phyloP scores from a whole-genome alignment of 1,284 basidiomycete genomes.

The Malassezia caprae region DNA sequence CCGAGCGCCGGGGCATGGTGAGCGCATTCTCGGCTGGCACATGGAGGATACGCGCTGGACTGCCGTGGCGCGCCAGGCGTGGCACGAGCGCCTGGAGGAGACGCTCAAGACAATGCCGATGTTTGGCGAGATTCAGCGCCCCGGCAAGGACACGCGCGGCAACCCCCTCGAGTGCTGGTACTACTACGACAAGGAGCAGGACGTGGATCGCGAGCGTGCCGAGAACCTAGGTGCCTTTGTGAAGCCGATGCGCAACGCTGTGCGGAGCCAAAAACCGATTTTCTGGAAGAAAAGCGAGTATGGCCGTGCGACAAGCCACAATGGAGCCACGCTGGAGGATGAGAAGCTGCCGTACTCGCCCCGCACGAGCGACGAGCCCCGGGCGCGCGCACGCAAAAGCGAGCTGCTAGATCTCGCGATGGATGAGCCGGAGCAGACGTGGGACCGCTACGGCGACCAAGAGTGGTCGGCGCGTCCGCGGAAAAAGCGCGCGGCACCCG shows the following conservation, averaged over 20 bases:
- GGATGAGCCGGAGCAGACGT: conserved; percentile 2
- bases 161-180: conserved; percentile 46
- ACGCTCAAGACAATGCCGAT: conserved; percentile 32
- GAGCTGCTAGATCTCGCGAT: not conserved
- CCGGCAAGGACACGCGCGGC: conserved; percentile 42
- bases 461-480: conserved; percentile 1
- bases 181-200: conserved; percentile 44
- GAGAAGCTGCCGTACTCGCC: conserved; percentile 17
- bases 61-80: conserved; percentile 33
- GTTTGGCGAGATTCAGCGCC: conserved; percentile 45
- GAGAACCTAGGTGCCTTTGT: conserved; percentile 40
- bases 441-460: conserved; percentile 4
- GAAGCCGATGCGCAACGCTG: conserved; percentile 45
- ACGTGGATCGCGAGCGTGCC: conserved; percentile 39
- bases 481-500: not conserved
- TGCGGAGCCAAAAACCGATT: conserved; percentile 45
- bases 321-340: not conserved
- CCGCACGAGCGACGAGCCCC: not conserved
- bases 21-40: conserved; percentile 26
- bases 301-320: conserved; percentile 15
- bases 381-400: not conserved
- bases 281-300: conserved; percentile 45
- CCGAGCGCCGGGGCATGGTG: conserved; percentile 22
- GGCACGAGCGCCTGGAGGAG: conserved; percentile 39
- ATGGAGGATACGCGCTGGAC: conserved; percentile 21